Conservation (phyloP, 495 filamentous ascomycete genomes). For the Penicillium subrubescens region DNA sequence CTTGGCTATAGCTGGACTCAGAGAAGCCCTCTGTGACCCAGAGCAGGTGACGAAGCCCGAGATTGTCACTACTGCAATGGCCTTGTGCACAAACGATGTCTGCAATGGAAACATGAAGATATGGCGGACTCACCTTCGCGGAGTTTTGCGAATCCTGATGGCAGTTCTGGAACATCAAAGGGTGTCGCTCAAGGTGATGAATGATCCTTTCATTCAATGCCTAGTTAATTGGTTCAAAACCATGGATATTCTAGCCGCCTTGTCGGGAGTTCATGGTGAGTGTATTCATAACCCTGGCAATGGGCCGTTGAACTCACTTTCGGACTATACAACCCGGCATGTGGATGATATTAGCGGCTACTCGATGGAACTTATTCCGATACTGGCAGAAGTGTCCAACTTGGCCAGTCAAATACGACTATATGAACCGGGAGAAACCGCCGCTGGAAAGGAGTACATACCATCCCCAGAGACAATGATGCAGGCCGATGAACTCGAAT, state of each 20-base stretch:
- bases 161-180: conserved; percentile 21
- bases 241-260: conserved; percentile 31
- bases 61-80: conserved; percentile 35
- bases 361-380: conserved; percentile 30
- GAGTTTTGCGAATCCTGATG: conserved; percentile 27
- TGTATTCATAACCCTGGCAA: conserved; percentile 2
- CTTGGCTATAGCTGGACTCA: conserved; percentile 31
- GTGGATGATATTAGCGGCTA: conserved; percentile 40
- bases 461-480: not conserved
- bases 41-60: conserved; percentile 22
- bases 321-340: not conserved
- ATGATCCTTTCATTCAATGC: conserved; percentile 22
- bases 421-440: not conserved
- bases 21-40: conserved; percentile 16
- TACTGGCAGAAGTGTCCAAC: conserved; percentile 23
- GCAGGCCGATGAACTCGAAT: conserved; percentile 21
- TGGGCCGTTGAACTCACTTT: conserved; percentile 8
- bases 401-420: conserved; percentile 11
- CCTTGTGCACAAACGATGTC: conserved; percentile 40
- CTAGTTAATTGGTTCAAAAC: conserved; percentile 38
- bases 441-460: not conserved
- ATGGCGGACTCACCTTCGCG: conserved; percentile 33
- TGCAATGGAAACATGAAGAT: conserved; percentile 38
- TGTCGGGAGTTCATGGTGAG: conserved; percentile 22
- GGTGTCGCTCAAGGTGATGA: not conserved